phyloP scores from a whole-genome alignment of 176 grass and related monocot genomes.

The sorghum (Sorghum bicolor) region DNA sequence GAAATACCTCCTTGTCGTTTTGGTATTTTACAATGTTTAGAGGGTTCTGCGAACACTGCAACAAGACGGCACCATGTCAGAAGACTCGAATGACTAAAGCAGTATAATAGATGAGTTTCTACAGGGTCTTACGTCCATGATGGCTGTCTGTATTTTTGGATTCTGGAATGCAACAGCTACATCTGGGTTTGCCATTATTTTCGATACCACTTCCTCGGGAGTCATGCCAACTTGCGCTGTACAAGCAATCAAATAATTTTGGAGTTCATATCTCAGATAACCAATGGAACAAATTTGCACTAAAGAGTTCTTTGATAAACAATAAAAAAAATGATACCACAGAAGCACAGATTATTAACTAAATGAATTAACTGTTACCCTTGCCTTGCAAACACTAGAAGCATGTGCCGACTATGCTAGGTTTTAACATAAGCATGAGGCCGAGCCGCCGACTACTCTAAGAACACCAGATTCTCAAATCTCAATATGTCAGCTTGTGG shows the following conservation, averaged over 20 bases:
- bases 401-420: background rate
- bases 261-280: background rate
- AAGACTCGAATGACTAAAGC: slow-evolving; percentile 24
- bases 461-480: background rate
- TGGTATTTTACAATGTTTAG: slow-evolving; percentile 98
- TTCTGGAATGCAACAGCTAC: slow-evolving; percentile 95
- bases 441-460: no score
- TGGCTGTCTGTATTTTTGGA: slow-evolving; percentile 97
- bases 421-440: background rate
- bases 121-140: slow-evolving; percentile 77
- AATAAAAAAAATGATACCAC: background rate
- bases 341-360: background rate
- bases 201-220: slow-evolving; percentile 92
- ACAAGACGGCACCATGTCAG: slow-evolving; percentile 42
- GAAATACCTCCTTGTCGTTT: slow-evolving; percentile 88
- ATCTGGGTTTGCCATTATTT: slow-evolving; percentile 97
- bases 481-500: background rate
- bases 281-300: background rate
- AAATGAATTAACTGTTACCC: background rate
- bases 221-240: slow-evolving; percentile 92
- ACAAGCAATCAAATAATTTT: slow-evolving; percentile 11
- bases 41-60: slow-evolving; percentile 96
- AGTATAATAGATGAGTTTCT: slow-evolving; percentile 18
- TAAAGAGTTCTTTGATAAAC: background rate
- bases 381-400: background rate